Base-by-base conservation (phyloP, 2,329 filamentous ascomycete genomes). In the Dothistroma septosporum region DNA sequence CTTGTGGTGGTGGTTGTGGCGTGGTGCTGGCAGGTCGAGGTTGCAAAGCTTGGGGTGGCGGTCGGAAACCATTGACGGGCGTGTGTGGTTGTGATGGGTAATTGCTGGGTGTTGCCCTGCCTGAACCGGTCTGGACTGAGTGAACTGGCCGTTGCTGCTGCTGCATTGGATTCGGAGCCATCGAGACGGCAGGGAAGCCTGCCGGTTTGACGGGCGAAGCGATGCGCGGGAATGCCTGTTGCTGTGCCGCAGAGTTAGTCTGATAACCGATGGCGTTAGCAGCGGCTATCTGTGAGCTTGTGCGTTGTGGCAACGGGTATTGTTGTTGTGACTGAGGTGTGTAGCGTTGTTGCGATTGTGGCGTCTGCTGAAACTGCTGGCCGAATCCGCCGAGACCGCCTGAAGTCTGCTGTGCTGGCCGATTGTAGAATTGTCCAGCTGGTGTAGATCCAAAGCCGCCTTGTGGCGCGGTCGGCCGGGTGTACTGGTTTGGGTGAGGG, bases 11-110 rank as follows among this genome's bases (percentile, higher is more conserved):
- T n/a, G 67, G 67, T 57, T 68, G 66, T 54, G 68, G 68, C n/a
- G 68, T 70, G 46, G 59, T 61, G 57, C 65, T 69, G 49, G 62
- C 48, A 9, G 66, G 65, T 21, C 66, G 32, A 9, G 63, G 62
- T 5, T 61, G 63, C n/a, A 65, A 56, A 31, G 58, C 57, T 37
- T 56, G 60, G 19, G 58, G 61, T n/a, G 59, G 59, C 14, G 62
- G 57, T n/a, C 59, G 57, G 22, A 62, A 66, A n/a, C 69, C 69
- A 52, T 71, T 71, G 56, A 71, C 66, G n/a, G 69, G 66, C 16
- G 69, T 70, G 19, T 68, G 67, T 8, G 69, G 67, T 55, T 72
- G 69, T 4, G 67, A 68, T 37, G 70, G 65, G 49, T 66, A 69
- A 46, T 61, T 63, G n/a, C 63, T 63, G 2, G 70, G 70, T 10